Base-by-base conservation (phyloP, 2,329 filamentous ascomycete genomes). In the Alternaria sp. region DNA sequence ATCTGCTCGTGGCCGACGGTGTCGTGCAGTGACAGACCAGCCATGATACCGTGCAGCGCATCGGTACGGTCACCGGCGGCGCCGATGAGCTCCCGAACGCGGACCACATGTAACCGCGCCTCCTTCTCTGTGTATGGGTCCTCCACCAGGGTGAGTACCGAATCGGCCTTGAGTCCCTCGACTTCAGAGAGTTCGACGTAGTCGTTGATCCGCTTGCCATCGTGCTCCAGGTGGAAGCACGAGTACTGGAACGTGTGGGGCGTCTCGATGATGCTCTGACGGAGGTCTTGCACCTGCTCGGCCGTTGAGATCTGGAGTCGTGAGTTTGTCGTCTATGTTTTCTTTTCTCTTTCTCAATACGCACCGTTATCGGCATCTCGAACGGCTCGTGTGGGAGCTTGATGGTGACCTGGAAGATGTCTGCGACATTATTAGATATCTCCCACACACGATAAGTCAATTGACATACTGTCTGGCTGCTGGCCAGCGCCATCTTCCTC, bases 71-170 rank as follows among this genome's bases (percentile, higher is more conserved):
- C 89, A 45, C 94, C 94, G 45, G 95, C 90, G 72, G 95, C 95
- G 53, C 96, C 96, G 72, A 99, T 94, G 69, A 99, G 87, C 78
- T 99, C 96, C 67, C 96, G 88, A 65, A 97, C 91, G 70, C 96
- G 88, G 56, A 99, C 89, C 68, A 98, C 84, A 82, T 99, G 96
- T 85, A 99, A 92, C 69, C 96, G 90, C 28, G 96, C 95, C 83
- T 99, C 96, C 84, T 97, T 98, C 84, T 99, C 96, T 46, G 93
- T 99, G 81, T 99, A 99, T 49, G 96, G 93, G 77, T 99, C 96
- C 82, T 97, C 92, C 58, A 97, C 89, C 72, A 99, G 84, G 58
- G 87, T 87, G 62, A 97, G 87, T 75, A 94, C 91, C 37, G 94
- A 92, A 66, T 94, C 90, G 33, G 90, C 82, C 57, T 88, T 88